These are phyloP conservation scores for Coffea canephora DNA, from an alignment of 257 asterid species.

Conservation along the genomic window DNA sequence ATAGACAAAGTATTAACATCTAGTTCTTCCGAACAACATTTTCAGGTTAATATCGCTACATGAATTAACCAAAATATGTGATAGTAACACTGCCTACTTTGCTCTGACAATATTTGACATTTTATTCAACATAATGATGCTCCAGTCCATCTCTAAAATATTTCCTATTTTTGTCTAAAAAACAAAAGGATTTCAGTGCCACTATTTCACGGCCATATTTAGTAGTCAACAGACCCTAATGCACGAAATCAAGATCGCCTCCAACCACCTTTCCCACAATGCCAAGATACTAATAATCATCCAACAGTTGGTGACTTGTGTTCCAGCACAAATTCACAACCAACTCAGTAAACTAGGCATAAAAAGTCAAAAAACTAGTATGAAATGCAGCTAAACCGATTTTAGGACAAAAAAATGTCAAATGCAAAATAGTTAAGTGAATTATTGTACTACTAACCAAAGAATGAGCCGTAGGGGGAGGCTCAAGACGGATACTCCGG, in stretches of 20 bases:
- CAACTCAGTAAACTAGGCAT: not conserved
- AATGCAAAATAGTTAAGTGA: not conserved
- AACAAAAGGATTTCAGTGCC: not conserved
- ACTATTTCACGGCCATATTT: not conserved
- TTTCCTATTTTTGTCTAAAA: too few species aligned
- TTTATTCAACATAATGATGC: not conserved
- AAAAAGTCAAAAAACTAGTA: not conserved
- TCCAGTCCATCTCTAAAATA: not conserved
- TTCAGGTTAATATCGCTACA: not conserved
- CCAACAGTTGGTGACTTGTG: not conserved
- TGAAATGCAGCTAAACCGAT: not conserved
- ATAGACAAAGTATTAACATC: not conserved
- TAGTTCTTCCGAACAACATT: not conserved
- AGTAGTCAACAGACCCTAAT: not conserved
- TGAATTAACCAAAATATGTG: not conserved
- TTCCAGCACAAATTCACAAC: not conserved
- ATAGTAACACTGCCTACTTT: not conserved
- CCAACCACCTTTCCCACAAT: not conserved
- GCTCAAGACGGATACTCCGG: constrained; percentile 45
- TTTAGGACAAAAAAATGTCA: not conserved
- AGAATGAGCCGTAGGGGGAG: constrained; percentile 56
- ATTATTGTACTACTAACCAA: constrained; percentile 46
- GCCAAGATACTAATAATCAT: not conserved
- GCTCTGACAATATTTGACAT: not conserved
- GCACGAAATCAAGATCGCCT: too few species aligned